Evolutionary conservation across 768 basidiomycete genomes (phyloP).

Genomic region (Saitozyma sp.): DNA sequence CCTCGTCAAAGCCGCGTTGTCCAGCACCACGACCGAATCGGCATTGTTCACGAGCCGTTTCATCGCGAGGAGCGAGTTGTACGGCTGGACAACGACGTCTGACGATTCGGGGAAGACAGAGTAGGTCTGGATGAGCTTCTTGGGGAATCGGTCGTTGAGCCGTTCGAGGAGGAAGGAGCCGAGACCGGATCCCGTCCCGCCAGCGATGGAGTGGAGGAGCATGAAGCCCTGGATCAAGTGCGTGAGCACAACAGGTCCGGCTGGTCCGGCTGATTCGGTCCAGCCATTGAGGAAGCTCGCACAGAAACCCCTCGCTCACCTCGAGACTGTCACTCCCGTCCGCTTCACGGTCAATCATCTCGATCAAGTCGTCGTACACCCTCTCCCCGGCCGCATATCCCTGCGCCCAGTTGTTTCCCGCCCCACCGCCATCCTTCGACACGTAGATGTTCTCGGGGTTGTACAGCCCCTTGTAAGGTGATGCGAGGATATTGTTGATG

Average conservation of each 20-base stretch:
- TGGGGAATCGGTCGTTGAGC: slow-evolving; percentile 95
- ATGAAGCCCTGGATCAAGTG: slow-evolving; percentile 79
- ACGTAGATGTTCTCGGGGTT: slow-evolving; percentile 98
- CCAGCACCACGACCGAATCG: slow-evolving; percentile 94
- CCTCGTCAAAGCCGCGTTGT: slow-evolving; percentile 88
- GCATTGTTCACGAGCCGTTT: slow-evolving; percentile 94
- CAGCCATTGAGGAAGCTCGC: no score
- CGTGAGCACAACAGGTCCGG: background rate
- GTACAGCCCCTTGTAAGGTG: slow-evolving; percentile 83
- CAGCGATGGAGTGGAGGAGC: slow-evolving; percentile 98
- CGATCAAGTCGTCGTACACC: slow-evolving; percentile 94
- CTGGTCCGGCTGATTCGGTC: no score
- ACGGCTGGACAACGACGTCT: slow-evolving; percentile 98
- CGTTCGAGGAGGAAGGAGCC: slow-evolving; percentile 98
- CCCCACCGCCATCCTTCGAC: slow-evolving; percentile 96
- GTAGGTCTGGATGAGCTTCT: slow-evolving; percentile 98
- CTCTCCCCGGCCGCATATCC: slow-evolving; percentile 87
- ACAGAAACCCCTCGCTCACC: slow-evolving; percentile 56
- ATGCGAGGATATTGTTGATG: slow-evolving; percentile 88
- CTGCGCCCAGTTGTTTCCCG: slow-evolving; percentile 98
- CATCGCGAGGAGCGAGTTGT: slow-evolving; percentile 89
- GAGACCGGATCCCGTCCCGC: slow-evolving; percentile 95
- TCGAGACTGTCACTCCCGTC: slow-evolving; percentile 96
- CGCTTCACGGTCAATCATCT: slow-evolving; percentile 97
- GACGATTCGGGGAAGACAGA: slow-evolving; percentile 92